Evolutionary conservation across 2,329 filamentous ascomycete species (phyloP), one percentile per base, ranked within the genome.

Genomic region (Penicillium fuscoglaucum): DNA sequence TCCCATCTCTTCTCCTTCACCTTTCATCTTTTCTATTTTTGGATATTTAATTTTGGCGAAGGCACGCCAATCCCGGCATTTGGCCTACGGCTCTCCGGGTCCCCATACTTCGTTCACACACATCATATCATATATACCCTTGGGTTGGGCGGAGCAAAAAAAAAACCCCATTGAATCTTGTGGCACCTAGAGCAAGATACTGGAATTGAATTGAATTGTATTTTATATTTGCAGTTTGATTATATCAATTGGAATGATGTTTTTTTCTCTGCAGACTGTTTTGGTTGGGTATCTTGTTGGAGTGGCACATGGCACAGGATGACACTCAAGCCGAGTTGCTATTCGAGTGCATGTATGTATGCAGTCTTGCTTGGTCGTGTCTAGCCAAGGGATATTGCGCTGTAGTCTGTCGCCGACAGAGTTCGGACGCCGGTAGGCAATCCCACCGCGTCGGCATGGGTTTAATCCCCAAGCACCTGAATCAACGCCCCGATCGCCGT

Each of bases 101-200:
- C 8, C 21, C 39, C 44, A 57, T 58, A 54, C 40, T 58, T 61
- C 41, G 55, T 62, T 61, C 47, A 49, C 40, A 55, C 45, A 55
- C 59, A 59, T 44, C 61, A 63, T 51, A 60, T 59, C 55, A 62
- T 59, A 65, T 65, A 70, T 69, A 70, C 67, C 66, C 69, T 65
- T 54, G 61, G 64, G 59, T 64, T 59, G 59, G 60, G 48, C 59
- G 65, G 66, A 68, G 58, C 57, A 60, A 62, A 60, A 61, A 61
- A 31, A 68, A 56, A 59, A 60, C 64, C 4, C 13, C 52, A 57
- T 49, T 44, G 55, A 29, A 52, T 61, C 41, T 55, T 47, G 58
- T 62, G 61, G 60, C 62, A 64, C 59, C 51, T 62, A 68, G 65
- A 69, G 56, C 61, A 57, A 61, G 53, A 62, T 57, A 60, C 50